Percentiles rank a stretch among this genome's conserved stretches.
phyloP scores from a whole-genome alignment of 192 early-diverging fungal species.

The Rhizoclosmatium sp. region DNA sequence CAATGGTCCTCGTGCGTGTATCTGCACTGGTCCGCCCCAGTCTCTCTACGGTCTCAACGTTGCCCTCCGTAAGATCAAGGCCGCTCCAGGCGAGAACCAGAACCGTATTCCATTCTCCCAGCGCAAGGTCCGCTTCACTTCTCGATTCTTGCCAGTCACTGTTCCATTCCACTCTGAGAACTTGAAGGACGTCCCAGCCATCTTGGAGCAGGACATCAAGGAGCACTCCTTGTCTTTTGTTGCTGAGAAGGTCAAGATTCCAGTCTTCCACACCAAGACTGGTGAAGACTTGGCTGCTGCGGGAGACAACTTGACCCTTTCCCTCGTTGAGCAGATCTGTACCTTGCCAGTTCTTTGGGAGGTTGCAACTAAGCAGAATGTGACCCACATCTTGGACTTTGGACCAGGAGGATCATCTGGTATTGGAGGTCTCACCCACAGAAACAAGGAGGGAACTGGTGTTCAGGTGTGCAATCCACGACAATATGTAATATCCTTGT shows the following conservation, averaged over 20 bases:
- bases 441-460: conserved; percentile 89
- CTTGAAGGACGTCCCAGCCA: conserved; percentile 69
- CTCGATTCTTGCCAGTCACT: conserved; percentile 90
- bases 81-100: conserved; percentile 83
- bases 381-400: conserved; percentile 94
- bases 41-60: conserved; percentile 92
- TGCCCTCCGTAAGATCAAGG: conserved; percentile 91
- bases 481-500: background rate
- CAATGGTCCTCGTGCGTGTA: conserved; percentile 89
- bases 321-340: conserved; percentile 78
- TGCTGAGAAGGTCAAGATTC: conserved; percentile 71
- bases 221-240: conserved; percentile 68
- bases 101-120: conserved; percentile 87
- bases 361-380: conserved; percentile 62
- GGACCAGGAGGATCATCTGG: conserved; percentile 87
- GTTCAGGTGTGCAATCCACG: conserved; percentile 50
- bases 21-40: conserved; percentile 90
- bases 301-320: conserved; percentile 63
- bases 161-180: conserved; percentile 92
- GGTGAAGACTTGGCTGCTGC: conserved; percentile 75
- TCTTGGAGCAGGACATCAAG: conserved; percentile 74
- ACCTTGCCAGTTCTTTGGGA: conserved; percentile 79
- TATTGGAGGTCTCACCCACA: conserved; percentile 82
- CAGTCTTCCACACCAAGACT: conserved; percentile 81
- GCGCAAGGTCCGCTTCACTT: conserved; percentile 89